Conservation (phyloP, 2,329 filamentous ascomycete species). For the Claviceps sorghi region DNA sequence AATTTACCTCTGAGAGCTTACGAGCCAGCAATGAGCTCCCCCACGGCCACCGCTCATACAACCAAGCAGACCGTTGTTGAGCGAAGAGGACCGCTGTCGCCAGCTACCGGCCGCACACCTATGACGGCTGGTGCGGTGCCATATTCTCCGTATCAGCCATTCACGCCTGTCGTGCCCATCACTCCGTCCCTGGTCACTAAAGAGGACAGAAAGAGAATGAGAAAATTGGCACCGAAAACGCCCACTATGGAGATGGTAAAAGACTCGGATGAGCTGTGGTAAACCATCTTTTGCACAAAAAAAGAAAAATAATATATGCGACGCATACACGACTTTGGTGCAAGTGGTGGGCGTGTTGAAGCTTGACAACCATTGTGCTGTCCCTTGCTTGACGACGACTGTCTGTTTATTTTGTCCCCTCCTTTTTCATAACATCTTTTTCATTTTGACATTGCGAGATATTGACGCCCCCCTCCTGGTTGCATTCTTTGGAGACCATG, state of each 20-base stretch:
- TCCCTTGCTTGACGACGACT: neutral
- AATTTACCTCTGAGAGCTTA: constrained; percentile 47
- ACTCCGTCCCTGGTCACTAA: constrained; percentile 61
- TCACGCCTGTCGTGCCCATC: constrained; percentile 59
- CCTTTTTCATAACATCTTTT: no score
- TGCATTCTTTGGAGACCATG: neutral
- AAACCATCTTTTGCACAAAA: constrained; percentile 9
- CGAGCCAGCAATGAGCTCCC: constrained; percentile 39
- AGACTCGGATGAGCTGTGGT: constrained; percentile 52
- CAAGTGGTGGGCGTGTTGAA: neutral
- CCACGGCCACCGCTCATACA: constrained; percentile 28
- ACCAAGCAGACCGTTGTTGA: constrained; percentile 54
- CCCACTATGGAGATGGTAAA: constrained; percentile 48
- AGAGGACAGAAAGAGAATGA: constrained; percentile 55
- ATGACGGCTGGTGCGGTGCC: constrained; percentile 48
- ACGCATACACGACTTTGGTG: neutral
- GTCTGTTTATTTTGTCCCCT: neutral
- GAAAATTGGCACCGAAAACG: constrained; percentile 47
- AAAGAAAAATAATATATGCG: neutral
- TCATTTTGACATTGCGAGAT: no score
- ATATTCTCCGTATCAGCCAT: constrained; percentile 69
- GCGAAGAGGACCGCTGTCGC: constrained; percentile 37
- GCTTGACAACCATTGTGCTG: neutral
- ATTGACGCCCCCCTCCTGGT: neutral
- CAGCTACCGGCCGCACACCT: constrained; percentile 45